Conservation (phyloP, 106 monocot species). For the Allium fistulosum region DNA sequence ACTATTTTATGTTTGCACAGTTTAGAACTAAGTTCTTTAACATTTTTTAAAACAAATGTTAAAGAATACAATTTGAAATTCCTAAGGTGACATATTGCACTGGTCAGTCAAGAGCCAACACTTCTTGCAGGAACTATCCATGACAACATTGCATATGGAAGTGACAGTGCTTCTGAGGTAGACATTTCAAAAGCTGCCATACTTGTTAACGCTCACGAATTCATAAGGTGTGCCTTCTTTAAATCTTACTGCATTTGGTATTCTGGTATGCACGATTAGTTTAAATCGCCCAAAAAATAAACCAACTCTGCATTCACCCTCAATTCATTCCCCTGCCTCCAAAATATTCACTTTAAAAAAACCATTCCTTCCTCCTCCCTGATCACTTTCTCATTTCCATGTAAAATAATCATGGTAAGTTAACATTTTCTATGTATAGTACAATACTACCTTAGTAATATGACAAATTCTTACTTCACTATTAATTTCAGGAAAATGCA, state of each 20-base stretch:
- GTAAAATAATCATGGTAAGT: neutral
- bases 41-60: constrained; percentile 5
- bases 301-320: neutral
- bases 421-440: neutral
- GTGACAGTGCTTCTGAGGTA: constrained; percentile 3
- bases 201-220: constrained; percentile 31
- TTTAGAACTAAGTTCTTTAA: too few relatives aligned
- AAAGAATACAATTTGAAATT: constrained; percentile 13
- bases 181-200: constrained; percentile 18
- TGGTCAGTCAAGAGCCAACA: constrained; percentile 27
- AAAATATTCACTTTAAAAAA: neutral
- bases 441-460: neutral
- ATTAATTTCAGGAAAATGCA: constrained; percentile 33
- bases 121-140: constrained; percentile 22
- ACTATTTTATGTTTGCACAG: too few relatives aligned
- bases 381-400: neutral
- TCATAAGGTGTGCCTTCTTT: constrained; percentile 15
- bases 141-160: constrained; percentile 31
- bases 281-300: neutral
- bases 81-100: constrained; percentile 16
- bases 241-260: too few relatives aligned
- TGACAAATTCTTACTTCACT: neutral
- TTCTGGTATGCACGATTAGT: neutral
- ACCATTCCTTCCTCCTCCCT: neutral
- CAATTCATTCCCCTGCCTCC: neutral